Evolutionary conservation across 805 yeast species (phyloP), one percentile per base, ranked within the genome.

Genomic region (Kodamaea sagamina): DNA sequence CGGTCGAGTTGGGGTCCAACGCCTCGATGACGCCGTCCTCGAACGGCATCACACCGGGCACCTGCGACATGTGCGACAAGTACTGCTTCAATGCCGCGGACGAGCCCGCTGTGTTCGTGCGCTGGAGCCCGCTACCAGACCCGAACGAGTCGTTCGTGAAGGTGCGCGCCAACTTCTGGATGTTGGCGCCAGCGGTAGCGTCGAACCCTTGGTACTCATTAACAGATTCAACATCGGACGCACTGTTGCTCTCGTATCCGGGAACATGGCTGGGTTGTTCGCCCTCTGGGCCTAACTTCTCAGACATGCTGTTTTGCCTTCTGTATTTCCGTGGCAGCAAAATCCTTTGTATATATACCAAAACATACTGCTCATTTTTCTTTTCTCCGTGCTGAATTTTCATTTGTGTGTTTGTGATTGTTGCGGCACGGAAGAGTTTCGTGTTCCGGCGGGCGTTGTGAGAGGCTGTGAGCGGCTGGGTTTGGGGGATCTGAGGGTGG

Each of bases 1-100:
- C 55, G n/a, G 77, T 82, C 40, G 77, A 68, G 16, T 69, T 66
- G 1, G 89, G 89, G 54, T 84, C 79, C 51, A 84, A 65, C 40
- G 67, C 53, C n/a, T 76, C 71, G 41, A 40, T 40, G 2, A 4
- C 42, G 8, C 24, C 29, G 2, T 54, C 50, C 3, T 55, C 51
- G 41, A 55, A 68, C 1, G 81, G 75, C 32, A 53, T 52, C 1
- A 67, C 58, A 44, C 82, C 82, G 0, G 79, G 79, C 19, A 75
- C 78, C 40, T 67, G 68, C 2, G 79, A 71, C 79, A 78, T 73
- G 42, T 77, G 70, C 2, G 80, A 63, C 47, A 79, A 61, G 35
- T 68, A 68, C 41, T 56, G 58, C 44, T 60, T 51, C 42, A 70
- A 58, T 18, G 61, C 70, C 16, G 46, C 55, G 6, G 61, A 51